Base-by-base conservation (phyloP, 1,284 basidiomycete genomes). In the Volvariella volvacea region DNA sequence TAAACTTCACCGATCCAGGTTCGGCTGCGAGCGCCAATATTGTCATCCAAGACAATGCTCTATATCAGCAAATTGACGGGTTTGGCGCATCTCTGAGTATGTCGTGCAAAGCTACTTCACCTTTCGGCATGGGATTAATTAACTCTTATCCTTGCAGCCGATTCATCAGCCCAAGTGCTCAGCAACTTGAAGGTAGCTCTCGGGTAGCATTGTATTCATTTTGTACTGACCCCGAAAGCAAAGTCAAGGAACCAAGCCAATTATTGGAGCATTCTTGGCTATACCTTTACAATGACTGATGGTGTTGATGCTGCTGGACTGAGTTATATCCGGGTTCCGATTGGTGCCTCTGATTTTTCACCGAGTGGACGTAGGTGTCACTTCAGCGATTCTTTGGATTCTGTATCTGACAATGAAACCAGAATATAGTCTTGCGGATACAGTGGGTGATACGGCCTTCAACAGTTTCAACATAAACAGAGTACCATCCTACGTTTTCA, bases 341-440 rank as follows among this genome's bases (percentile, higher is more conserved):
- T 80, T 25, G 76, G 76, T 15, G 74, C 76, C 10, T 73, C 73
- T 3, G 76, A 79, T 54, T 77, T 79, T 50, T 76, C 75, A 16
- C 60, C 67, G 9, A 60, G 48, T n/a, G 44, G 73, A 72, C 47
- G 44, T 16, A 12, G 17, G 31, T 7, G 34, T 39, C 19, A 10
- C 7, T 34, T 17, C 9, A 32, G 8, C n/a, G 14, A 19, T 4
- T 9, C 16, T 28, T 10, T 10, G 20, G 10, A 39, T 41, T 32
- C 21, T 22, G 44, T 30, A 15, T 25, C 12, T 40, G 17, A 44
- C 39, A 31, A 21, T 40, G n/a, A 9, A 40, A 8, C 21, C 42
- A 75, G 75, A 59, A 1, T 78, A 76, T 49, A 76, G 68, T 42
- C 66, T 70, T 43, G 74, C 74, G 48, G 73, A 75, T 45, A 60